phyloP scores from a whole-genome alignment of 306 rosid species.

The Begonia loranthoides region DNA sequence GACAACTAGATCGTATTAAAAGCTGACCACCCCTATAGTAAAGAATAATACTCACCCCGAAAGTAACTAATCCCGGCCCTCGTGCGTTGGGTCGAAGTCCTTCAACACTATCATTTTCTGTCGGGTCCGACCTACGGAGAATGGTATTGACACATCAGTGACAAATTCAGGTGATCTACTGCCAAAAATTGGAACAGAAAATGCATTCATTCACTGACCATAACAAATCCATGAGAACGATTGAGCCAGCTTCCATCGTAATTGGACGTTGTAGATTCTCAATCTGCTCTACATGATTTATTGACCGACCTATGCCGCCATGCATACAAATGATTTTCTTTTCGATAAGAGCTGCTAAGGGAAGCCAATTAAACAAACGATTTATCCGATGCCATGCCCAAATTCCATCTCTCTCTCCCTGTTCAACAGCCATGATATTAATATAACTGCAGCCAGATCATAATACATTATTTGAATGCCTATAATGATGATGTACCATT shows the following conservation, averaged over 20 bases:
- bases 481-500: slow-evolving; percentile 44
- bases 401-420: slow-evolving; percentile 99
- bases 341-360: slow-evolving; percentile 94
- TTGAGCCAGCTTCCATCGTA: slow-evolving; percentile 98
- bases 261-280: slow-evolving; percentile 96
- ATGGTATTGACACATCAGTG: slow-evolving; percentile 17
- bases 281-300: slow-evolving; percentile 92
- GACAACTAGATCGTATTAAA: too few species aligned
- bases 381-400: slow-evolving; percentile 99
- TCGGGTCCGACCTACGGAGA: slow-evolving; percentile 89
- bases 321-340: slow-evolving; percentile 98
- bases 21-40: neutral
- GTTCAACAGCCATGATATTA: slow-evolving; percentile 19
- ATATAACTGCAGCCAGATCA: slow-evolving; percentile 10
- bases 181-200: slow-evolving; percentile 11
- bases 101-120: slow-evolving; percentile 97
- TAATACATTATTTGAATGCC: slow-evolving; percentile 3
- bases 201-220: slow-evolving; percentile 46
- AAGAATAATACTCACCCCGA: slow-evolving; percentile 62
- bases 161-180: neutral
- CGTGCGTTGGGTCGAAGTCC: slow-evolving; percentile 97
- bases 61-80: slow-evolving; percentile 99
- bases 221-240: slow-evolving; percentile 95
- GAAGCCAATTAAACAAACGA: slow-evolving; percentile 97
- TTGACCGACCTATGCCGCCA: slow-evolving; percentile 98